phyloP scores from a whole-genome alignment of 2,329 filamentous ascomycete genomes.

The Aspergillus flavus region DNA sequence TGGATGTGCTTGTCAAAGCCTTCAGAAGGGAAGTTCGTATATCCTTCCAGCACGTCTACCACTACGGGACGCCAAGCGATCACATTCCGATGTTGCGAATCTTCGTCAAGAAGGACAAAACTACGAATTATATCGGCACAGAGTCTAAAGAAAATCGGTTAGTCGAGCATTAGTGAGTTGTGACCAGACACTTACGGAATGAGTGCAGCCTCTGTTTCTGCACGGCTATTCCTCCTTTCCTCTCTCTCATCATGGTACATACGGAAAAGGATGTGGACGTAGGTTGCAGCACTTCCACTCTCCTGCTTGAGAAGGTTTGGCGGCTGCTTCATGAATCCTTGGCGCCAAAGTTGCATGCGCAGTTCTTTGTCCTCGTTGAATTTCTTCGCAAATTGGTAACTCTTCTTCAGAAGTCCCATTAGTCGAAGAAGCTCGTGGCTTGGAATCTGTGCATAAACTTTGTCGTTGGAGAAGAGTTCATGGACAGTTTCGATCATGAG shows the following conservation, averaged over 20 bases:
- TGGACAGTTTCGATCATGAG: constrained; percentile 99
- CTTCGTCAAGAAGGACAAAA: constrained; percentile 86
- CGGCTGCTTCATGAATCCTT: constrained; percentile 99
- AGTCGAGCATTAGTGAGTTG: not conserved
- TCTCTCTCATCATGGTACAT: constrained; percentile 93
- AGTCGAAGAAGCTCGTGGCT: constrained; percentile 84
- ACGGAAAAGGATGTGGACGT: constrained; percentile 90
- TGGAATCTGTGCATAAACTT: constrained; percentile 91
- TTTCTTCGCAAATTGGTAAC: constrained; percentile 91
- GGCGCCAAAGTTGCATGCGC: constrained; percentile 89
- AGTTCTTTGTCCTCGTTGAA: constrained; percentile 99
- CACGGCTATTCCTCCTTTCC: constrained; percentile 76
- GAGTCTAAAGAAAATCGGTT: constrained; percentile 51
- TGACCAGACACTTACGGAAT: constrained; percentile 63
- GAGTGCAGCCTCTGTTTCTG: constrained; percentile 85
- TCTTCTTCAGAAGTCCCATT: constrained; percentile 93
- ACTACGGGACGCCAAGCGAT: constrained; percentile 96
- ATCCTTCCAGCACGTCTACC: constrained; percentile 93
- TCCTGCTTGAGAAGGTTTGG: constrained; percentile 98
- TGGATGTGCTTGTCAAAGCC: constrained; percentile 79
- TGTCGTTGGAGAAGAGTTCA: constrained; percentile 96
- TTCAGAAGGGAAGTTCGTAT: constrained; percentile 75
- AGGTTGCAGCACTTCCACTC: constrained; percentile 87
- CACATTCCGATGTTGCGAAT: constrained; percentile 95
- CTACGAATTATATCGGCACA: constrained; percentile 91